Evolutionary conservation across 2,329 filamentous ascomycete species (phyloP), one percentile per base, ranked within the genome.

Genomic region (Colletotrichum trifolii): DNA sequence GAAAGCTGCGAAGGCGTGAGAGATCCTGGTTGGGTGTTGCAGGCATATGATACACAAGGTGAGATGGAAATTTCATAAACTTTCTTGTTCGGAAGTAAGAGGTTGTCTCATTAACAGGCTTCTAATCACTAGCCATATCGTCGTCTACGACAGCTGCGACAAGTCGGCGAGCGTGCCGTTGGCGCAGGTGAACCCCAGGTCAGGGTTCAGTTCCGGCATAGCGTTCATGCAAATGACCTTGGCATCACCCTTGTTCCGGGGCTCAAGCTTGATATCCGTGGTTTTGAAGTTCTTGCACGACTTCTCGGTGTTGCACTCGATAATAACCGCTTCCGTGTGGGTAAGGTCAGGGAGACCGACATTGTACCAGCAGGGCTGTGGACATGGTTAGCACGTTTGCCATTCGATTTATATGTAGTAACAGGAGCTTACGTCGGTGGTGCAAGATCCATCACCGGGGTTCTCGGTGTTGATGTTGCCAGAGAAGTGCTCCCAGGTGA

Each of bases 391-490:
- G 54, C 42, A 38, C 34, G 36, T 12, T 3, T 25, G 60, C 35
- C 13, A 13, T 2, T 7, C 4, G 10, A 6, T 3, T 1, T n/a
- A 9, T 25, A 36, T 9, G 4, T 53, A 9, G 5, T 3, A 2
- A 17, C 7, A 7, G 34, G 13, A 8, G 59, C 66, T 59, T 42
- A 67, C 66, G 36, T 79, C 69, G 0, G 76, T 74, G 8, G 75
- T 75, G 63, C 80, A 82, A n/a, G 75, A 76, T 6, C 78, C 78
- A 68, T 82, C 80, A 1, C 79, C 79, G 0, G 79, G 79, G n/a
- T 71, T 70, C 56, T 72, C 78, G 6, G 75, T 76, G 66, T 81
- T 82, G 62, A 81, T 75, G 6, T 76, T 77, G 6, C 80, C 79
- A 1, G 74, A 75, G 49, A 80, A 80, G 57, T 79, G 73, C 17